phyloP scores from a whole-genome alignment of 495 filamentous ascomycete species.

The Xeromyces bisporus region DNA sequence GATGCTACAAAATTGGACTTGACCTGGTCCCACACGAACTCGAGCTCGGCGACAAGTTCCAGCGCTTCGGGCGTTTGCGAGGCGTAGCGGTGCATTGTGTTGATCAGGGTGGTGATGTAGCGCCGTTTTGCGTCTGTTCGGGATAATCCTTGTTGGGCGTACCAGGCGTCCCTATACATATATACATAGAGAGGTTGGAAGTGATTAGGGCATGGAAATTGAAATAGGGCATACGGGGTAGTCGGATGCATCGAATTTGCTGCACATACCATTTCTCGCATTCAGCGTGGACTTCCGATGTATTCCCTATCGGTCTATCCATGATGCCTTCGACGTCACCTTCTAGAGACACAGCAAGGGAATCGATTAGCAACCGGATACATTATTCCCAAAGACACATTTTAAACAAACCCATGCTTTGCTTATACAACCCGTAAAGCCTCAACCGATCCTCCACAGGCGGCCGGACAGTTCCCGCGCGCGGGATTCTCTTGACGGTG shows the following conservation, averaged over 20 bases:
- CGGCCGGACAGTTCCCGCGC: conserved; percentile 74
- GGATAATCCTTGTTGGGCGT: conserved; percentile 57
- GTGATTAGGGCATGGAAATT: too few species aligned
- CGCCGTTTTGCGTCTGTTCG: conserved; percentile 87
- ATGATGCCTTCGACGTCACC: conserved; percentile 88
- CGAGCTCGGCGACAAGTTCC: conserved; percentile 80
- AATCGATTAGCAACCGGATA: conserved; percentile 2
- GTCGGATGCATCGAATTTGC: too few species aligned
- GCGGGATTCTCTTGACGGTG: conserved; percentile 93
- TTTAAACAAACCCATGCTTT: conserved; percentile 58
- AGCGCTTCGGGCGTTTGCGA: conserved; percentile 67
- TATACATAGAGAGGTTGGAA: too few species aligned
- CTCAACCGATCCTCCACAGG: conserved; percentile 70
- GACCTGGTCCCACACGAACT: conserved; percentile 97
- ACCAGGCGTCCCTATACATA: conserved; percentile 65
- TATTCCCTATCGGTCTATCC: conserved; percentile 53
- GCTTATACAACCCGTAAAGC: conserved; percentile 96
- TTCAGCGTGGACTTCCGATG: conserved; percentile 35
- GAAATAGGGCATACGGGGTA: too few species aligned
- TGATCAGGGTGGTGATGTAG: conserved; percentile 83
- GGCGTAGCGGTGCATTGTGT: conserved; percentile 91
- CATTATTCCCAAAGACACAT: neutral
- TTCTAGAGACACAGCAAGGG: conserved; percentile 30
- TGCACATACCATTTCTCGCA: conserved; percentile 46
- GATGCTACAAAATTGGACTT: conserved; percentile 61